Evolutionary conservation across 2,329 filamentous ascomycete species (phyloP).

Genomic region (Hypomyces perniciosus): DNA sequence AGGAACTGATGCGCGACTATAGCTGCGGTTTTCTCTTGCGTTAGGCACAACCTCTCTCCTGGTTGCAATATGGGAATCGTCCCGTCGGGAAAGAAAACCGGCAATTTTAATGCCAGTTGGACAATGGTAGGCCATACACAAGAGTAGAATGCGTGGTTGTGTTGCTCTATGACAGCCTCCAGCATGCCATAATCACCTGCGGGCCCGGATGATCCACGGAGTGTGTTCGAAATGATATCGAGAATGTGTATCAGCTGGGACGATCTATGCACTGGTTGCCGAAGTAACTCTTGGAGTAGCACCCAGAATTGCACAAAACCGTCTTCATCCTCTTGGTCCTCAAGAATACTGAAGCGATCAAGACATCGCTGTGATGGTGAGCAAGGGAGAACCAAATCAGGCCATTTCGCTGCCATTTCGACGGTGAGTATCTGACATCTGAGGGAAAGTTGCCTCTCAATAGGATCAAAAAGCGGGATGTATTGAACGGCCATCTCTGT

Average conservation of each 20-base stretch:
- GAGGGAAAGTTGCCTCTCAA: too few species aligned
- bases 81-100: constrained; percentile 17
- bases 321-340: constrained; percentile 18
- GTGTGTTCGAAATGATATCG: constrained; percentile 23
- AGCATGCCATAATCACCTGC: constrained; percentile 21
- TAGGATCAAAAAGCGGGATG: too few species aligned
- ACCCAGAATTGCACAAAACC: constrained; percentile 23
- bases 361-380: constrained; percentile 15
- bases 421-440: not conserved
- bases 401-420: not conserved
- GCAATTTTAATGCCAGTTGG: constrained; percentile 17
- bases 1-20: constrained; percentile 29
- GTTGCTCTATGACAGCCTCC: constrained; percentile 6
- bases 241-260: constrained; percentile 20
- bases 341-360: constrained; percentile 27
- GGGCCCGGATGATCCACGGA: constrained; percentile 13
- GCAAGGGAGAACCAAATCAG: constrained; percentile 10
- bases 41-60: constrained; percentile 15
- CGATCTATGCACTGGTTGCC: constrained; percentile 3
- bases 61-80: constrained; percentile 16
- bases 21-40: constrained; percentile 22
- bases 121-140: constrained; percentile 21
- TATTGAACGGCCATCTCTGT: too few species aligned
- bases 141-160: constrained; percentile 9
- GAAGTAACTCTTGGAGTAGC: constrained; percentile 20